Percentiles rank a stretch among this genome's conserved stretches.
Evolutionary conservation across 225 moss, liverwort and hornwort genomes (phyloP).

Genomic region (Bryum argenteum): DNA sequence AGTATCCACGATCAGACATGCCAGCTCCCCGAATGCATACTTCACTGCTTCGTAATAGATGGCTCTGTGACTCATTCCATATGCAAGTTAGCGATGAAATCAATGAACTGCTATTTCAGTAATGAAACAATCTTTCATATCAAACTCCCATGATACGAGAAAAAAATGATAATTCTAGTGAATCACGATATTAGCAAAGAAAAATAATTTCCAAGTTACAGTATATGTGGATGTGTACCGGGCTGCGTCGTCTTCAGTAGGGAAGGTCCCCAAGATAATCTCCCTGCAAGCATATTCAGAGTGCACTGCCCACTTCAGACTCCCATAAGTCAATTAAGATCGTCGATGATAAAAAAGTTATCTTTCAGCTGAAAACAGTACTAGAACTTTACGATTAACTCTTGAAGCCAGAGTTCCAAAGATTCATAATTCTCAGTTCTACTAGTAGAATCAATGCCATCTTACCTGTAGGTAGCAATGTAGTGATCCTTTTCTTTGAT

Average conservation of each 20-base stretch:
- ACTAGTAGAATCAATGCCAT: not conserved
- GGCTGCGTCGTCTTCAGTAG: constrained; percentile 37
- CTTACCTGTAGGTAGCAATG: constrained; percentile 15
- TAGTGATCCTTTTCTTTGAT: not conserved
- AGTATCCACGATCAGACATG: constrained; percentile 22
- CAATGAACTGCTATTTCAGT: not conserved
- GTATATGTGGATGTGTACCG: constrained; percentile 29
- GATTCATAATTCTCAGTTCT: not conserved
- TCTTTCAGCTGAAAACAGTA: too few relatives aligned
- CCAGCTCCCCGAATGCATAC: not conserved
- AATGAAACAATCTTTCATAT: not conserved
- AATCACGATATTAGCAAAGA: too few relatives aligned
- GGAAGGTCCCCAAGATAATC: not conserved
- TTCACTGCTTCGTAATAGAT: constrained; percentile 20
- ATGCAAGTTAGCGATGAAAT: not conserved
- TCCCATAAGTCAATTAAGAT: not conserved
- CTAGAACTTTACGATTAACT: too few relatives aligned
- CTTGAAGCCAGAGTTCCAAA: too few relatives aligned
- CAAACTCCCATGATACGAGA: not conserved
- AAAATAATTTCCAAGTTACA: not conserved
- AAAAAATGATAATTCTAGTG: too few relatives aligned
- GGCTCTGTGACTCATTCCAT: too few relatives aligned
- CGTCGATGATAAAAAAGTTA: too few relatives aligned
- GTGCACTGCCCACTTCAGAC: not conserved
- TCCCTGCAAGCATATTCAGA: not conserved